These are phyloP conservation scores for Saccharomycopsis oosterbeekiorum DNA, from an alignment of 805 yeast species.

Conservation along the genomic window DNA sequence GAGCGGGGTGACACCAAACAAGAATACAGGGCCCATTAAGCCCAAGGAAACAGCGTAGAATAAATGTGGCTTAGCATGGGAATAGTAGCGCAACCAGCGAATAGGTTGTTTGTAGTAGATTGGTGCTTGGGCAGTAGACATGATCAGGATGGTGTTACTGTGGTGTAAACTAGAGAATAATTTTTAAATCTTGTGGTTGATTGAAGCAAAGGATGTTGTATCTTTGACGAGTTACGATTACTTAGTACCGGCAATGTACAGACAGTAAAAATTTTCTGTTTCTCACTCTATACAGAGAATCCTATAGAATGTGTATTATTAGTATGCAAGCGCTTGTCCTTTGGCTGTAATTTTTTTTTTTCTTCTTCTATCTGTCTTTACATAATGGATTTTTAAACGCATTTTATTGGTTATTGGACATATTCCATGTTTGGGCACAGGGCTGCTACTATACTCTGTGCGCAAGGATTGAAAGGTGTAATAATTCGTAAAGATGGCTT, in stretches of 20 bases:
- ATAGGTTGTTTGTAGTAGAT: slow-evolving; percentile 51
- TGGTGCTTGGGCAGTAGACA: slow-evolving; percentile 32
- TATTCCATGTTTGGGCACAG: not conserved
- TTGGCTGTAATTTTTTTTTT: not conserved
- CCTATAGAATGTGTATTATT: no score
- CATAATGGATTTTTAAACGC: not conserved
- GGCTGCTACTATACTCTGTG: not conserved
- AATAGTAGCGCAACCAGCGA: slow-evolving; percentile 65
- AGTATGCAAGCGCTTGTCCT: not conserved
- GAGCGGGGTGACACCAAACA: slow-evolving; percentile 50
- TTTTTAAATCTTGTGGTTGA: not conserved
- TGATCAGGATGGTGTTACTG: not conserved
- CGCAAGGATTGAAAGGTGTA: not conserved
- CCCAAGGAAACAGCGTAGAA: slow-evolving; percentile 59
- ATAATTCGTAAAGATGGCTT: no score
- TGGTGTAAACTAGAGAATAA: no score
- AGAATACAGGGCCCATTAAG: slow-evolving; percentile 53
- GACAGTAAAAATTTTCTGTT: no score
- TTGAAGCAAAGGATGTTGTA: no score
- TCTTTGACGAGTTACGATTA: no score
- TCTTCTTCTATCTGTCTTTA: not conserved
- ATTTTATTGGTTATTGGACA: not conserved
- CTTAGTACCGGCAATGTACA: no score
- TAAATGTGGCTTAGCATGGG: slow-evolving; percentile 68
- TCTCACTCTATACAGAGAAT: no score